phyloP scores from a whole-genome alignment of 257 asterid species.

The Penstemon barbatus region DNA sequence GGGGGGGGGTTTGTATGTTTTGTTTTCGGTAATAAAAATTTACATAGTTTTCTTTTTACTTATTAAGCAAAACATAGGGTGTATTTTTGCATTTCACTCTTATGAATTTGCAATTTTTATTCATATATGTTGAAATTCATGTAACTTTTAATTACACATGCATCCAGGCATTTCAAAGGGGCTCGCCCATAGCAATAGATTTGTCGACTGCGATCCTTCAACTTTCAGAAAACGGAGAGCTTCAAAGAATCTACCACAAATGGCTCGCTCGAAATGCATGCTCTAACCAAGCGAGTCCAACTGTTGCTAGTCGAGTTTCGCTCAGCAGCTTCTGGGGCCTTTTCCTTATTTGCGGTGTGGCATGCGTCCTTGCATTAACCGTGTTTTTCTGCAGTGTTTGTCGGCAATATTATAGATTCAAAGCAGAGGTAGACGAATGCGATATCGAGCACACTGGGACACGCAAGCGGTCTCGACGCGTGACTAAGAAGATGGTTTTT shows the following conservation, averaged over 20 bases:
- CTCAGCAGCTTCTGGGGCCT: slow-evolving; percentile 95
- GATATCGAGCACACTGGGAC: slow-evolving; percentile 43
- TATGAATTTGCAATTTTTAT: no score
- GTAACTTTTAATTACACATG: not conserved
- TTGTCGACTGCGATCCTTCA: slow-evolving; percentile 80
- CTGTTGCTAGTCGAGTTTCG: slow-evolving; percentile 60
- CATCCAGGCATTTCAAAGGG: slow-evolving; percentile 76
- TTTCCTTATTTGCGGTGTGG: slow-evolving; percentile 75
- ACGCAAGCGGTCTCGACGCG: slow-evolving; percentile 33
- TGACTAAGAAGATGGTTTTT: slow-evolving; percentile 51
- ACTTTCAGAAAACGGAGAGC: slow-evolving; percentile 89
- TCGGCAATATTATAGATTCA: slow-evolving; percentile 56
- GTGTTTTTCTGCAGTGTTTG: slow-evolving; percentile 58
- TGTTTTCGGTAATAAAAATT: no score
- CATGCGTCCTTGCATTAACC: slow-evolving; percentile 49
- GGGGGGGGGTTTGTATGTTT: no score
- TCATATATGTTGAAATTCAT: not conserved
- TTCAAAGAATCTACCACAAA: slow-evolving; percentile 77
- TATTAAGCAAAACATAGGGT: no score
- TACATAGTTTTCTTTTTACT: no score
- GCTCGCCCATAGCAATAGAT: slow-evolving; percentile 74
- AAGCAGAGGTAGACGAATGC: slow-evolving; percentile 40
- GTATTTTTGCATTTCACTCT: no score
- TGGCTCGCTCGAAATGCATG: slow-evolving; percentile 60
- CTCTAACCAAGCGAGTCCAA: slow-evolving; percentile 44